These are phyloP conservation scores for Trichoderma pleuroti DNA, from an alignment of 2,329 filamentous ascomycete species.

Conservation along the genomic window DNA sequence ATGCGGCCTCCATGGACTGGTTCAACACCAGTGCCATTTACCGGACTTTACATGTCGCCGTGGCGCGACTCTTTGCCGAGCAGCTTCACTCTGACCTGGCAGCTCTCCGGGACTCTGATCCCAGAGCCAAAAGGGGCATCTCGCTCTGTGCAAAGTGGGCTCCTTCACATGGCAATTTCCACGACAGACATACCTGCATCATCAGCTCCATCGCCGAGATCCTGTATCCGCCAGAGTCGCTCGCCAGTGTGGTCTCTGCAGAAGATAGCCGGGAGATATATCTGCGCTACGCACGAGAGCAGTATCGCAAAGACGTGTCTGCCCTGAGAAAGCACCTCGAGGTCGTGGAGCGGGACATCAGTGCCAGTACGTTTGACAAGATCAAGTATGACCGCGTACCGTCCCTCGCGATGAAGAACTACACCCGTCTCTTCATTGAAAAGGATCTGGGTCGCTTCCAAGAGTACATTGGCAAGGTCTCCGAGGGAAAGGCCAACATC, in stretches of 20 bases:
- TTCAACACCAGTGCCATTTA: slow-evolving; percentile 46
- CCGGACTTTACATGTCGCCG: slow-evolving; percentile 47
- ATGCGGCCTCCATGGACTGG: slow-evolving; percentile 39
- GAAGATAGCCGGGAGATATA: slow-evolving; percentile 46
- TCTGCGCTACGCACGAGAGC: slow-evolving; percentile 51
- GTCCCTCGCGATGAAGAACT: slow-evolving; percentile 54
- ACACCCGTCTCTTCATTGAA: slow-evolving; percentile 45
- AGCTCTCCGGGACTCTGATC: slow-evolving; percentile 38
- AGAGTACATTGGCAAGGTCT: slow-evolving; percentile 48
- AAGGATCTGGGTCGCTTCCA: slow-evolving; percentile 51
- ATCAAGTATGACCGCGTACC: slow-evolving; percentile 58
- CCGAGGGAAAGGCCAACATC: slow-evolving; percentile 46
- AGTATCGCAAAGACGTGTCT: slow-evolving; percentile 50
- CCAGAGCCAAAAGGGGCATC: slow-evolving; percentile 41
- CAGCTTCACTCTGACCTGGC: slow-evolving; percentile 49
- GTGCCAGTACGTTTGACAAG: slow-evolving; percentile 41
- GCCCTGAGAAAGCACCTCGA: slow-evolving; percentile 51
- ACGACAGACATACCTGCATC: slow-evolving; percentile 57
- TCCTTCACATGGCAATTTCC: slow-evolving; percentile 51
- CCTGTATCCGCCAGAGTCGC: slow-evolving; percentile 39
- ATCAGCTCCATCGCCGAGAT: slow-evolving; percentile 56
- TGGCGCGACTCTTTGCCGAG: slow-evolving; percentile 54
- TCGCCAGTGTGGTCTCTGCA: slow-evolving; percentile 31
- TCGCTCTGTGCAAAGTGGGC: slow-evolving; percentile 61
- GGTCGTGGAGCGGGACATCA: slow-evolving; percentile 51